Evolutionary conservation across 805 yeast genomes (phyloP).

Genomic region (Monosporozyma aerobia): DNA sequence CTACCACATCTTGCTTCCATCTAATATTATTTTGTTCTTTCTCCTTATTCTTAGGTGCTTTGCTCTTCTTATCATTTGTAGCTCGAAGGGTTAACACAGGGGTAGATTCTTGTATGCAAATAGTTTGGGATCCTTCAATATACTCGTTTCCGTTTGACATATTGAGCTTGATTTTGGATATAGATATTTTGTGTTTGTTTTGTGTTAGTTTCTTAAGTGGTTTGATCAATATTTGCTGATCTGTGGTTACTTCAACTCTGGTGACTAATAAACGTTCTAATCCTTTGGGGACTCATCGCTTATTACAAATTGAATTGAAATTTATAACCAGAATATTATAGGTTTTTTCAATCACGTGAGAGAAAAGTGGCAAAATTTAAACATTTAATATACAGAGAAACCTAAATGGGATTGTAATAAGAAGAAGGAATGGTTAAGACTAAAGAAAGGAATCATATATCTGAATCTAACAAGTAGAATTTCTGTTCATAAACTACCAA

Average conservation of each 20-base stretch:
- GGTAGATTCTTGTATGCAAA: background rate
- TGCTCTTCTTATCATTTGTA: conserved; percentile 1
- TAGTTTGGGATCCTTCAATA: conserved; percentile 8
- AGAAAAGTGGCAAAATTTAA: background rate
- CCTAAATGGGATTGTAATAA: background rate
- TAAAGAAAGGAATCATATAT: background rate
- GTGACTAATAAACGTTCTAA: background rate
- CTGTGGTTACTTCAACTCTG: background rate
- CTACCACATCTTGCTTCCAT: conserved; percentile 82
- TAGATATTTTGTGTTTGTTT: background rate
- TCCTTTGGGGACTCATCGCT: background rate
- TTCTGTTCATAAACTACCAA: background rate
- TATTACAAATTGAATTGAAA: background rate
- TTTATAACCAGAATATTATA: background rate
- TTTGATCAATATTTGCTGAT: background rate
- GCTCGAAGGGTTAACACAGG: conserved; percentile 3
- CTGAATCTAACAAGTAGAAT: background rate
- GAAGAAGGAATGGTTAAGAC: background rate
- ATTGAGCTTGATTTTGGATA: background rate
- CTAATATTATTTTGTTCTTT: conserved; percentile 42
- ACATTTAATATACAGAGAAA: background rate
- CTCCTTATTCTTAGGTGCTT: conserved; percentile 10
- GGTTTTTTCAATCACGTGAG: background rate
- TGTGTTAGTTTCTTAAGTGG: background rate
- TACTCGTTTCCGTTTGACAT: background rate